These are phyloP conservation scores for Candida freyschussii DNA, from an alignment of 1,139 yeast genomes.

Conservation along the genomic window DNA sequence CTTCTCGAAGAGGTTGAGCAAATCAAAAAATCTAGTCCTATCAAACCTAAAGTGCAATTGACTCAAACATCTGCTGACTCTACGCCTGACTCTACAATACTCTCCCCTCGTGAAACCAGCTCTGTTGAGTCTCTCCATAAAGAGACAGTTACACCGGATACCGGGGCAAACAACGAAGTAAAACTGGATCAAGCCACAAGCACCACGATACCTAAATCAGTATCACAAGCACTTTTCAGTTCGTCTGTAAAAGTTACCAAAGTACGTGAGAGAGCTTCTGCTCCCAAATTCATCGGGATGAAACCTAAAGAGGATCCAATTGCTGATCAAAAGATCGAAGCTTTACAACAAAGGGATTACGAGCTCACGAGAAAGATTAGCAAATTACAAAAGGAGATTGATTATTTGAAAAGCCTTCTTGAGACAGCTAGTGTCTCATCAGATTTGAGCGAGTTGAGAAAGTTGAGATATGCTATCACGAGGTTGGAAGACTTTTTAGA, in stretches of 20 bases:
- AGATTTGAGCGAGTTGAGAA: conserved; percentile 31
- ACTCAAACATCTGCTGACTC: conserved; percentile 4
- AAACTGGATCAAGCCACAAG: conserved; percentile 1
- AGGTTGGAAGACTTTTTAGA: conserved; percentile 35
- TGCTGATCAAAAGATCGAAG: conserved; percentile 15
- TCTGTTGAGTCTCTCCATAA: conserved; percentile 11
- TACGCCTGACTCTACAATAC: conserved; percentile 8
- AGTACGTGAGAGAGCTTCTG: conserved; percentile 20
- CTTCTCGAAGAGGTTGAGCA: conserved; percentile 23
- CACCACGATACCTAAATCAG: conserved; percentile 22
- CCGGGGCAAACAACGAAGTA: conserved; percentile 6
- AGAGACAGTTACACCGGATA: conserved; percentile 8
- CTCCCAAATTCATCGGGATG: conserved; percentile 24
- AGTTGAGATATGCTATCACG: conserved; percentile 31
- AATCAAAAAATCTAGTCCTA: conserved; percentile 21
- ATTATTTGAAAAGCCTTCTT: conserved; percentile 30
- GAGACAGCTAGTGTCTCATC: conserved; percentile 32
- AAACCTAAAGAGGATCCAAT: conserved; percentile 16
- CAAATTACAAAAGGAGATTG: conserved; percentile 33
- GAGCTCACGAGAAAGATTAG: conserved; percentile 27
- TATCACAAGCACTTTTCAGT: conserved; percentile 25
- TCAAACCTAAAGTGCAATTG: conserved; percentile 6
- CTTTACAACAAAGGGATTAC: conserved; percentile 17
- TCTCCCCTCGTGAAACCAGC: conserved; percentile 5
- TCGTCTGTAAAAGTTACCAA: conserved; percentile 23